A percentile compares a stretch with the other conserved stretches of the same genome.
These are phyloP conservation scores for Akanthomyces dipterigenus DNA, from an alignment of 2,329 filamentous ascomycete genomes.

Conservation along the genomic window DNA sequence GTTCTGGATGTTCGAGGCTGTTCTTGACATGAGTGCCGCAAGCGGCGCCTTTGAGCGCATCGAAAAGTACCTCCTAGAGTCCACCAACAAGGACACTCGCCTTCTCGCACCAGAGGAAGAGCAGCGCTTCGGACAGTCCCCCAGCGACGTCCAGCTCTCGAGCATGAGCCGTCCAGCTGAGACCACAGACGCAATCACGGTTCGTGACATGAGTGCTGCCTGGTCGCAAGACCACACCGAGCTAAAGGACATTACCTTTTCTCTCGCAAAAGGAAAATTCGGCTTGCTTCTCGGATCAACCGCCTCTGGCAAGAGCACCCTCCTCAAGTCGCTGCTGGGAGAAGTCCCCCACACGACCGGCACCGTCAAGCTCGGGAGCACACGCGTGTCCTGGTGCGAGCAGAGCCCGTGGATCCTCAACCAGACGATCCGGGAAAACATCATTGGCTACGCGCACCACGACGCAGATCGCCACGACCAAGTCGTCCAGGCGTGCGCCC, in stretches of 20 bases:
- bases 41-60: slow-evolving; percentile 35
- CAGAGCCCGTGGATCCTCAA: slow-evolving; percentile 31
- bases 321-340: slow-evolving; percentile 31
- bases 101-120: background rate
- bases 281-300: slow-evolving; percentile 37
- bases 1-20: slow-evolving; percentile 30
- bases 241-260: slow-evolving; percentile 28
- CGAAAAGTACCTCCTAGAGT: slow-evolving; percentile 27
- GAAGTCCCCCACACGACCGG: slow-evolving; percentile 22
- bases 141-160: background rate
- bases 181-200: background rate
- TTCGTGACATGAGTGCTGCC: slow-evolving; percentile 25
- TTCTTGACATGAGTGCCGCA: slow-evolving; percentile 31
- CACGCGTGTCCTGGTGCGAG: slow-evolving; percentile 24
- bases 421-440: slow-evolving; percentile 28
- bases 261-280: slow-evolving; percentile 24
- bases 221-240: slow-evolving; percentile 26
- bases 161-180: background rate
- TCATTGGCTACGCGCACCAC: slow-evolving; percentile 24
- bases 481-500: slow-evolving; percentile 20
- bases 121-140: background rate
- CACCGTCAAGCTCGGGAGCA: slow-evolving; percentile 11
- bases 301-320: slow-evolving; percentile 22
- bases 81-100: slow-evolving; percentile 22
- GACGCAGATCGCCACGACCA: slow-evolving; percentile 20